Percentiles rank a stretch among this genome's conserved stretches.
These are phyloP conservation scores for Aspergillus bombycis DNA, from an alignment of 2,329 filamentous ascomycete species.

Conservation along the genomic window DNA sequence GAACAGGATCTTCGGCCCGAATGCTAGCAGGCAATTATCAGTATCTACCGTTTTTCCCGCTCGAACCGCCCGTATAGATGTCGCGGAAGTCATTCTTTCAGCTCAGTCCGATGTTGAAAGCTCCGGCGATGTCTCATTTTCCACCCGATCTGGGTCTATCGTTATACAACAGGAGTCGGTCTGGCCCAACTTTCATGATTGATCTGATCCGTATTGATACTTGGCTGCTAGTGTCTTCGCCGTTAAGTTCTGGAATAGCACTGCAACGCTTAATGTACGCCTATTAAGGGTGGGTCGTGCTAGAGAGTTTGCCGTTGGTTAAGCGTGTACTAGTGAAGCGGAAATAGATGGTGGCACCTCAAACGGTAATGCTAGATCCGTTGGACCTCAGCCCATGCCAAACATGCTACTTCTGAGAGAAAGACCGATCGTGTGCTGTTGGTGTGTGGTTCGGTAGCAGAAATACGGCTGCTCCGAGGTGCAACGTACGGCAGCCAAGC, in stretches of 20 bases:
- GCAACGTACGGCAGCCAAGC: not conserved
- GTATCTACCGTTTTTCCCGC: not conserved
- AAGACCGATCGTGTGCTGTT: no score
- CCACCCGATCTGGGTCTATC: not conserved
- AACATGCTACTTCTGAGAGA: not conserved
- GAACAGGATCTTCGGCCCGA: not conserved
- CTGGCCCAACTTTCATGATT: not conserved
- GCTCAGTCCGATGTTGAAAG: not conserved
- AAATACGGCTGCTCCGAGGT: not conserved
- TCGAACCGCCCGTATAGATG: not conserved
- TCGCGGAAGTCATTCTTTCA: not conserved
- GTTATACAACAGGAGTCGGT: not conserved
- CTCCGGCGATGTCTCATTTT: not conserved
- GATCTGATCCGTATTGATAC: not conserved
- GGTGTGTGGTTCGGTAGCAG: not conserved
- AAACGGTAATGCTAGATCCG: not conserved
- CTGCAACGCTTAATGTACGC: not conserved
- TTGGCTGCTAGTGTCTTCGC: not conserved
- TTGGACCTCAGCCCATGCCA: not conserved
- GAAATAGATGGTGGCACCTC: not conserved
- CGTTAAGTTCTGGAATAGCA: not conserved
- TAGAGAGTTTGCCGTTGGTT: not conserved
- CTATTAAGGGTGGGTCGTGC: not conserved
- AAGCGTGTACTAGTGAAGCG: not conserved
- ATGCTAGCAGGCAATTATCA: not conserved